phyloP scores from a whole-genome alignment of 2,329 filamentous ascomycete genomes.

The Incumbomyces lentus region DNA sequence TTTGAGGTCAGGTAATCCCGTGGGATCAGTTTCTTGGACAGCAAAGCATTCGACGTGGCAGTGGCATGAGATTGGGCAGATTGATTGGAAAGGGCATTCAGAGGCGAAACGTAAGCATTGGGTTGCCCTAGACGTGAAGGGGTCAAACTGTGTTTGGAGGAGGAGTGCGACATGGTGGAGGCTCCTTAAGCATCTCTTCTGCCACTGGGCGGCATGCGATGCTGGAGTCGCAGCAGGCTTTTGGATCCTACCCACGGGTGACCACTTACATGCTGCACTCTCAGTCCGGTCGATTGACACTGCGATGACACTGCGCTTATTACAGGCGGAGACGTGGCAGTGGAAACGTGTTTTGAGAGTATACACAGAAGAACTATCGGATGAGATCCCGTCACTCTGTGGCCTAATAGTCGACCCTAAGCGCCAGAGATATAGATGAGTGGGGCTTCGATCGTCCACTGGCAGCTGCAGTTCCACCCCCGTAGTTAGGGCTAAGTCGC shows the following conservation, averaged over 20 bases:
- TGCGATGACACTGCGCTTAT: conserved; percentile 6
- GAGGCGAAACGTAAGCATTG: conserved; percentile 13
- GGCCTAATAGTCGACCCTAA: neutral
- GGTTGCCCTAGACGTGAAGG: conserved; percentile 12
- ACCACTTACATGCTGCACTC: conserved; percentile 14
- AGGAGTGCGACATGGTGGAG: conserved; percentile 15
- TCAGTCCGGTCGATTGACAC: conserved; percentile 16
- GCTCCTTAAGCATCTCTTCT: neutral
- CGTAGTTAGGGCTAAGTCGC: too few species aligned
- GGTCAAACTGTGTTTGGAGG: conserved; percentile 11
- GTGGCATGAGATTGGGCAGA: conserved; percentile 14
- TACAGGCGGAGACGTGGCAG: neutral
- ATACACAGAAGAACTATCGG: neutral
- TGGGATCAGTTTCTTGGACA: conserved; percentile 25
- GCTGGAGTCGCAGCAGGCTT: neutral
- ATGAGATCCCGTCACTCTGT: too few species aligned
- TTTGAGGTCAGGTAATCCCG: conserved; percentile 25
- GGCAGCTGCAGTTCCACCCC: too few species aligned
- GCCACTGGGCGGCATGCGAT: too few species aligned
- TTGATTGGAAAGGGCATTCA: conserved; percentile 5
- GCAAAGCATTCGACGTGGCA: conserved; percentile 9
- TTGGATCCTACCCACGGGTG: conserved; percentile 9
- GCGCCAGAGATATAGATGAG: neutral
- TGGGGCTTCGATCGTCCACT: too few species aligned
- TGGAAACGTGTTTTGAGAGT: neutral